Evolutionary conservation across 1,284 basidiomycete genomes (phyloP).

Genomic region (Boletus coffeatus): DNA sequence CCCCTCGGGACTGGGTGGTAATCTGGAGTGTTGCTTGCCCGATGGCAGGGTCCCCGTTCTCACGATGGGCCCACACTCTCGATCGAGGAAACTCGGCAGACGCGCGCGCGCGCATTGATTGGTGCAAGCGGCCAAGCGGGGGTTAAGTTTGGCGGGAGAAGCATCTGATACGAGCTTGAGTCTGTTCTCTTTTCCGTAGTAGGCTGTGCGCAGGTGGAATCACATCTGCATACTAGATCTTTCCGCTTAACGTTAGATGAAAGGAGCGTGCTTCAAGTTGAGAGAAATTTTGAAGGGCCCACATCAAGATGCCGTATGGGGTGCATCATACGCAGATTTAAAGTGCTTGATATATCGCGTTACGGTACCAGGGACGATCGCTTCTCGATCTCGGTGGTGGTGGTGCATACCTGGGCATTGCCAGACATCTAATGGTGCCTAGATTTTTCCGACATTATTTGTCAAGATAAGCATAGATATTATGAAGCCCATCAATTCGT

Average conservation of each 20-base stretch:
- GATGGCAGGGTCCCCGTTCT: slow-evolving; percentile 13
- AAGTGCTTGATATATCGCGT: slow-evolving; percentile 30
- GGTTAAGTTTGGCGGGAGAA: slow-evolving; percentile 11
- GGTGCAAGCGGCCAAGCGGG: slow-evolving; percentile 9
- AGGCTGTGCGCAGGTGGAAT: slow-evolving; percentile 27
- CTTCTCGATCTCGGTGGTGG: slow-evolving; percentile 27
- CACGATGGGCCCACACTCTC: slow-evolving; percentile 9
- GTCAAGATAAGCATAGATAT: too few relatives aligned
- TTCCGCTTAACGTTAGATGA: slow-evolving; percentile 35
- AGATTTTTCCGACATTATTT: too few relatives aligned
- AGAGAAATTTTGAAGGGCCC: slow-evolving; percentile 19
- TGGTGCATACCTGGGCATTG: too few relatives aligned
- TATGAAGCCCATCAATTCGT: too few relatives aligned
- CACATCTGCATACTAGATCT: slow-evolving; percentile 32
- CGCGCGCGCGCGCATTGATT: not conserved
- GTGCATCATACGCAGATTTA: slow-evolving; percentile 31
- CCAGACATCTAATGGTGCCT: too few relatives aligned
- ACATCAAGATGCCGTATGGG: slow-evolving; percentile 32
- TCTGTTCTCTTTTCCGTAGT: slow-evolving; percentile 16
- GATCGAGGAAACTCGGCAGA: not conserved
- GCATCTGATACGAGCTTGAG: slow-evolving; percentile 5
- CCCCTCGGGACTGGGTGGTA: slow-evolving; percentile 17
- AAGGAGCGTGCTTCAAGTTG: slow-evolving; percentile 26
- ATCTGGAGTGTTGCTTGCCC: slow-evolving; percentile 2
- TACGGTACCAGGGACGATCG: slow-evolving; percentile 35